Evolutionary conservation across 345 rosid genomes (phyloP), one percentile per base, ranked within the genome.

Genomic region (Populus tremula): DNA sequence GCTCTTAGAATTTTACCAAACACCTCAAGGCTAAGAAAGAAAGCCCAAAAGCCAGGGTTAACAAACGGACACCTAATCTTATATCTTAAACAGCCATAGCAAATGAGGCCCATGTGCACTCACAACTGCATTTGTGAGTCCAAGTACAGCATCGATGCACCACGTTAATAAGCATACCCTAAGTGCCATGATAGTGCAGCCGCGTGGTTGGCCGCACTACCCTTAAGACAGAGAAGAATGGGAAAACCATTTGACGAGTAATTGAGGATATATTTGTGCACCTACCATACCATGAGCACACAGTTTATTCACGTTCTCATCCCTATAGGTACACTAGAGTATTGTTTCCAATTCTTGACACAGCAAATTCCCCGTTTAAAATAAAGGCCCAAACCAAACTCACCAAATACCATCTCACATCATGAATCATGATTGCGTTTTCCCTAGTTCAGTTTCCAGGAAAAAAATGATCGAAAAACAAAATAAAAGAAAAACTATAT

Each of bases 61-160:
- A 5, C 36, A 33, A 33, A 4, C 5, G 36, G 36, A 5, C 36
- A 33, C 36, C 36, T 33, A 4, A 33, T 18, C 16, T 50, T 36
- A 54, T 67, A 3, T 33, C 47, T 67, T 73, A 41, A 27, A 53
- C 2, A 43, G 53, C n/a, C 66, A 64, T 7, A n/a, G 77, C 25
- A 67, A 39, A 31, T 76, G 76, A 65, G 20, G 65, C 56, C 77
- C 73, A 54, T 25, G 56, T 67, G 73, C 64, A 71, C 33, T 33
- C 36, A 36, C 69, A 76, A 21, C 49, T 53, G 38, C 23, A 43
- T n/a, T 49, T 17, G 67, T 68, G 67, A 71, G 16, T 49, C 13
- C 36, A 33, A 33, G 36, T 33, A 33, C 36, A 33, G 5, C 36
- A 5, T 33, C 36, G 36, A 33, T 33, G 36, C 36, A 4, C 36